phyloP scores from a whole-genome alignment of 2,329 filamentous ascomycete species.

The Hymenoscyphus scutula region DNA sequence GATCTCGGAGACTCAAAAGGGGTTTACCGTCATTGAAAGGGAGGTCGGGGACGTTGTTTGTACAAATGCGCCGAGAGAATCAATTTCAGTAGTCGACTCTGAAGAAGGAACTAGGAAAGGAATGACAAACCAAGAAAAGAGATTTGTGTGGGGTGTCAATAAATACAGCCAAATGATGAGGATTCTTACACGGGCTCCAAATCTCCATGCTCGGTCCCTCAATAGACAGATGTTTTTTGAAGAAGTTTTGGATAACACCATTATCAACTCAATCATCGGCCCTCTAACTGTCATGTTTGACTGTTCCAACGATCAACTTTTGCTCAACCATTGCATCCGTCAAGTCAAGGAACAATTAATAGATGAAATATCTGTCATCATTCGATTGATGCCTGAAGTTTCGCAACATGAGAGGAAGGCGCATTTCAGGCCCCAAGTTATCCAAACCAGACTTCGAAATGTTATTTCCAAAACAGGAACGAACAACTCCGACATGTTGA shows the following conservation, averaged over 20 bases:
- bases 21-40: constrained; percentile 42
- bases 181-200: constrained; percentile 59
- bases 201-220: constrained; percentile 59
- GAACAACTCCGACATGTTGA: constrained; percentile 59
- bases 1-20: constrained; percentile 41
- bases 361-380: constrained; percentile 69
- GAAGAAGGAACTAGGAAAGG: background rate
- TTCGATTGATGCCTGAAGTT: constrained; percentile 73
- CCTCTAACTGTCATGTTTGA: constrained; percentile 79
- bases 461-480: constrained; percentile 45
- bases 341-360: constrained; percentile 69
- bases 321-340: constrained; percentile 64
- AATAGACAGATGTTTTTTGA: constrained; percentile 62
- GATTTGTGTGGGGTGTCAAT: background rate
- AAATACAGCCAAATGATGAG: constrained; percentile 54
- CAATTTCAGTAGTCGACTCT: background rate
- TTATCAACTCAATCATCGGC: constrained; percentile 74
- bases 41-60: constrained; percentile 28
- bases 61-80: background rate
- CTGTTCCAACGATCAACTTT: constrained; percentile 68
- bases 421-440: constrained; percentile 58
- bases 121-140: background rate
- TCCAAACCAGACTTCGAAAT: constrained; percentile 48
- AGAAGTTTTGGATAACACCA: constrained; percentile 75
- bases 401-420: constrained; percentile 53